Evolutionary conservation across 768 basidiomycete genomes (phyloP), one percentile per base, ranked within the genome.

Genomic region (Terana coerulea): DNA sequence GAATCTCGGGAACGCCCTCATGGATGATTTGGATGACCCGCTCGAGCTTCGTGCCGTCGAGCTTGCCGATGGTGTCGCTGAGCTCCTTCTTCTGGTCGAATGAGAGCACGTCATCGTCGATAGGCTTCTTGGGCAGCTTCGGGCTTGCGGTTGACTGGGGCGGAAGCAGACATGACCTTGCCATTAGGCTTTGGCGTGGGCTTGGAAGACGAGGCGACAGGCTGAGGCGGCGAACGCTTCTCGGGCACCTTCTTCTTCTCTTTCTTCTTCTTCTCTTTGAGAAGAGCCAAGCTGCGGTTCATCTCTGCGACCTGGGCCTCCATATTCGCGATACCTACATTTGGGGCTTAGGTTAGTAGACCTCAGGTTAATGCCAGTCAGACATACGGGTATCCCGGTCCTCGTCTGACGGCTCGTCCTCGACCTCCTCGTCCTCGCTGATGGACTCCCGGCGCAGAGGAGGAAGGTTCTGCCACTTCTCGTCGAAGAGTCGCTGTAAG

Each of bases 71-170:
- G 46, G 93, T 90, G 69, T 98, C 94, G 63, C 94, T 95, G 50
- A 99, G 74, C 65, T 98, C 93, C 70, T 97, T 94, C 86, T 99
- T 99, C 75, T 98, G 95, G 58, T 93, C 91, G 66, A 95, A 91
- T 46, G 91, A 88, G 31, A 98, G 76, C 2, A 86, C 83, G 51
- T 93, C 90, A 58, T 91, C 88, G 37, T 83, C 67, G 33, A 75
- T 60, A 12, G 65, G 74, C 66, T 87, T 88, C 75, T 88, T 89
- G 29, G 69, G 59, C 62, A 78, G 81, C 58, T 73, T 72, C n/a
- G n/a, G n/a, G n/a, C 72, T 83, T 83, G 34, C 69, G 67, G 29
- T 59, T 74, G 28, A 60, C 63, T 15, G 74, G 61, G 12, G 73
- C 65, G 6, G 72, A 60, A 15, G 75, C 57, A n/a, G n/a, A n/a